Conservation (phyloP, 192 early-diverging fungal species). For the Gigaspora rosea region DNA sequence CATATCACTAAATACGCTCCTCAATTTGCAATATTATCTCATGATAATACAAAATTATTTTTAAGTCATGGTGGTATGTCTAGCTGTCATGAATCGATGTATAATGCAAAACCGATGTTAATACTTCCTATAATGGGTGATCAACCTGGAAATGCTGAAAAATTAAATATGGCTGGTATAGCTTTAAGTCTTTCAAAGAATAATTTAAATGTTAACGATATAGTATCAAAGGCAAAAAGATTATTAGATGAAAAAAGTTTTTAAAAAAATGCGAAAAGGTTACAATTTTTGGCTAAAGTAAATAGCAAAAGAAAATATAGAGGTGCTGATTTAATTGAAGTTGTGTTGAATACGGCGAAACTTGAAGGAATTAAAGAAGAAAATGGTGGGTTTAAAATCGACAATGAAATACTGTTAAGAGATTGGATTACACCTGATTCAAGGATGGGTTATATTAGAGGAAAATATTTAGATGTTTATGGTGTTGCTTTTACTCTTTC, state of each 20-base stretch:
- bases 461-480: conserved; percentile 28
- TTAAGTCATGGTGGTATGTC: conserved; percentile 37
- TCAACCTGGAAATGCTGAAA: no score
- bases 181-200: conserved; percentile 1
- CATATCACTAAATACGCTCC: conserved; percentile 32
- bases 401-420: neutral
- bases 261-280: neutral
- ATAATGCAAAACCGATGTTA: conserved; percentile 31
- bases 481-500: neutral
- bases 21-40: conserved; percentile 38
- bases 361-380: neutral
- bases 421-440: conserved; percentile 23
- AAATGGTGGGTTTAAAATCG: neutral
- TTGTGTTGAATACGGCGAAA: neutral
- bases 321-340: conserved; percentile 29
- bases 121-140: no score
- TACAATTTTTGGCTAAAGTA: conserved; percentile 19
- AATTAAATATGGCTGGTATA: no score
- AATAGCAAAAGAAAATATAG: conserved; percentile 29
- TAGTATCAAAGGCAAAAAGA: neutral
- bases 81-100: conserved; percentile 6
- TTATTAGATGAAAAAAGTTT: neutral
- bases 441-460: conserved; percentile 30
- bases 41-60: conserved; percentile 34
- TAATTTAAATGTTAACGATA: neutral